phyloP scores from a whole-genome alignment of 169 alveolate genomes.

The Ichthyophthirius multifiliis region DNA sequence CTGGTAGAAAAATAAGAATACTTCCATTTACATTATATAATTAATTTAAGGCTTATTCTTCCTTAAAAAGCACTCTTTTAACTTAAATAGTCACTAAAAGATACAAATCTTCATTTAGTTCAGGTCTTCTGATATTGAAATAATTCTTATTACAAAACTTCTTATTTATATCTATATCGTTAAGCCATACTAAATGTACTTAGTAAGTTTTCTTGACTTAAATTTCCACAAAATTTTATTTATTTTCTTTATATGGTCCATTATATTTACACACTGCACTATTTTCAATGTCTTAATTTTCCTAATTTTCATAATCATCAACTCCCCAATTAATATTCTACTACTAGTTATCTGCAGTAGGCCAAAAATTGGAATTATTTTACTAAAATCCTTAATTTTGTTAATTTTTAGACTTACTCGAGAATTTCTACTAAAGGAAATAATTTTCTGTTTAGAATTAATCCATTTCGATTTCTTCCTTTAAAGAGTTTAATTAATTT shows the following conservation, averaged over 20 bases:
- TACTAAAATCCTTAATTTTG: too few species aligned
- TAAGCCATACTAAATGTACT: neutral
- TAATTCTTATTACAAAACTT: conserved; percentile 30
- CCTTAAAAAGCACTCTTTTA: neutral
- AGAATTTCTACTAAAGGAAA: neutral
- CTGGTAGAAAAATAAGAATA: conserved; percentile 72
- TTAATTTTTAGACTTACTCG: neutral
- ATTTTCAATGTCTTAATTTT: neutral
- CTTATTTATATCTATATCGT: neutral
- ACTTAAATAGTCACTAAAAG: neutral
- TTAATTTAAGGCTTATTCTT: neutral
- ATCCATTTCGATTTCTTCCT: conserved; percentile 4
- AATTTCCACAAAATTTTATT: neutral
- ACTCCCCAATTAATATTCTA: neutral
- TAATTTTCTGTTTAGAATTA: neutral
- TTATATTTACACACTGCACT: neutral
- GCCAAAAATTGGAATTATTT: too few species aligned
- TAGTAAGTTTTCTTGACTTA: neutral
- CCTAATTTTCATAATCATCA: neutral
- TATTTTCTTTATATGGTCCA: neutral
- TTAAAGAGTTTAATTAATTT: conserved; percentile 25
- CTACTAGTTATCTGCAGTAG: too few species aligned
- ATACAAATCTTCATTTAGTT: conserved; percentile 3
- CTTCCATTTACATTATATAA: conserved; percentile 27
- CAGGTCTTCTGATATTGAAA: conserved; percentile 20